Percentiles rank a stretch among this genome's conserved stretches.
phyloP scores from a whole-genome alignment of 2,329 filamentous ascomycete species.

The Gremmenia infestans region DNA sequence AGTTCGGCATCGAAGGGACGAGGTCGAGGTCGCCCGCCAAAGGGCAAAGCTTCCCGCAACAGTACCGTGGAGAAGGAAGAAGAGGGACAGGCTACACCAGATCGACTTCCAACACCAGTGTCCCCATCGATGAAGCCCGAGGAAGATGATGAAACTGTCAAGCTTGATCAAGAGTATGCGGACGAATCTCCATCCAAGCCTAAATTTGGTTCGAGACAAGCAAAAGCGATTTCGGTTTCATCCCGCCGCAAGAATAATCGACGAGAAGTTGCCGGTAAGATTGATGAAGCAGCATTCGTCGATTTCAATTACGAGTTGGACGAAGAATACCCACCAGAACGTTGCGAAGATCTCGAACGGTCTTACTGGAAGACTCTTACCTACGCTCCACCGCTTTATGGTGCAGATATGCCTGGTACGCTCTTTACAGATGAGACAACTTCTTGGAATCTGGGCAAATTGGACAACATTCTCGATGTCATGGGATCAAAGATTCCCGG shows the following conservation, averaged over 20 bases:
- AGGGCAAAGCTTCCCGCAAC: conserved; percentile 21
- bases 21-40: conserved; percentile 18
- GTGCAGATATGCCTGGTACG: conserved; percentile 92
- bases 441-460: conserved; percentile 89
- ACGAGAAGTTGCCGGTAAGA: conserved; percentile 68
- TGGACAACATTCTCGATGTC: conserved; percentile 89
- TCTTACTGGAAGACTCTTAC: conserved; percentile 97
- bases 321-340: conserved; percentile 82
- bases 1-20: conserved; percentile 16
- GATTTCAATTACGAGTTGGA: conserved; percentile 88
- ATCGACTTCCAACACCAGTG: conserved; percentile 48
- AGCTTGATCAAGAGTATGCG: conserved; percentile 36
- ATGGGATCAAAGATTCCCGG: conserved; percentile 93
- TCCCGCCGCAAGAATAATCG: conserved; percentile 83
- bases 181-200: conserved; percentile 41
- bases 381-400: conserved; percentile 91
- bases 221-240: conserved; percentile 64
- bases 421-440: conserved; percentile 83
- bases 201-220: conserved; percentile 43
- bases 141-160: conserved; percentile 31
- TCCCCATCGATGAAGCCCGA: conserved; percentile 40
- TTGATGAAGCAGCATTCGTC: conserved; percentile 88
- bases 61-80: conserved; percentile 16
- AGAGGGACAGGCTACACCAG: conserved; percentile 38
- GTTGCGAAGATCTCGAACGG: conserved; percentile 90